Evolutionary conservation across 2,329 filamentous ascomycete genomes (phyloP).

Genomic region (Leptodontidium sp.): DNA sequence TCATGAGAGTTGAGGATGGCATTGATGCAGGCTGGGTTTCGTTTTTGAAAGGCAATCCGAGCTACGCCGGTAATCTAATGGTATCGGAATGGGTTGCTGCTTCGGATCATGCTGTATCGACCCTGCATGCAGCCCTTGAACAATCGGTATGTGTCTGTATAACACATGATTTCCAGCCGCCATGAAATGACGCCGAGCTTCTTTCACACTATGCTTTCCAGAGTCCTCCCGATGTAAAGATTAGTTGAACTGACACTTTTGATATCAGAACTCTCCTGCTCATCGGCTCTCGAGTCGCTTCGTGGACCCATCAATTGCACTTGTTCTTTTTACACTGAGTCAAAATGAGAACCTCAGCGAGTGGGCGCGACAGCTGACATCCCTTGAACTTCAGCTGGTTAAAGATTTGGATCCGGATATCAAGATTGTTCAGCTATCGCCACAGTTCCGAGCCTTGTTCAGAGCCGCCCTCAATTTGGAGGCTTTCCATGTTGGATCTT

Average conservation of each 20-base stretch:
- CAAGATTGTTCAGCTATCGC: constrained; percentile 64
- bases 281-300: constrained; percentile 57
- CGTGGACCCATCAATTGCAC: constrained; percentile 62
- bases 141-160: constrained; percentile 56
- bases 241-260: neutral
- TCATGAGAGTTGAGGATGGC: constrained; percentile 67
- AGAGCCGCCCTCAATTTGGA: constrained; percentile 65
- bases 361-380: constrained; percentile 58
- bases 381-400: constrained; percentile 67
- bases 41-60: constrained; percentile 58
- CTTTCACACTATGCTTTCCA: neutral
- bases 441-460: constrained; percentile 65
- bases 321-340: neutral
- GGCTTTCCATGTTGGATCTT: constrained; percentile 71
- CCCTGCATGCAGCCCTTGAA: constrained; percentile 63
- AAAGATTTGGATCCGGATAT: constrained; percentile 57
- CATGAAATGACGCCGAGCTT: neutral
- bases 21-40: constrained; percentile 62
- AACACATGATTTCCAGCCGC: neutral
- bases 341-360: neutral
- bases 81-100: constrained; percentile 68
- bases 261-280: constrained; percentile 10
- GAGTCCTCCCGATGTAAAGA: neutral
- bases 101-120: constrained; percentile 67
- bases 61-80: constrained; percentile 54